Evolutionary conservation across 2,329 filamentous ascomycete species (phyloP).

Genomic region (Penicillium sp.): DNA sequence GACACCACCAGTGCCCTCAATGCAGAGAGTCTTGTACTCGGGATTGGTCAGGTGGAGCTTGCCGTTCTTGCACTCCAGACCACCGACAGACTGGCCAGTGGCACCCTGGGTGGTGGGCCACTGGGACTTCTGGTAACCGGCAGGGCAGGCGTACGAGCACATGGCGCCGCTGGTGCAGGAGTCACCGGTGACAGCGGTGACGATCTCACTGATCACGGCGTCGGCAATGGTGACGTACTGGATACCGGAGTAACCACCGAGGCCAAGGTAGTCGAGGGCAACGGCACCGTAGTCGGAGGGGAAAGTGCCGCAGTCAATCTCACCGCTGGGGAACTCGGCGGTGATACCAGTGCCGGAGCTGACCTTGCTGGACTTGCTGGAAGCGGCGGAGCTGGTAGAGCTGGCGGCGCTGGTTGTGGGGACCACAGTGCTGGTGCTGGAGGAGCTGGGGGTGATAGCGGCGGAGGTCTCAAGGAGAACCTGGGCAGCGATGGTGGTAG

Average conservation of each 20-base stretch:
- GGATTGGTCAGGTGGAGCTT: slow-evolving; percentile 79
- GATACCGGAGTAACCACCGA: slow-evolving; percentile 80
- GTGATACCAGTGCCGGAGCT: slow-evolving; percentile 59
- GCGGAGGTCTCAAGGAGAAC: slow-evolving; percentile 61
- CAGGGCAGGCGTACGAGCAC: slow-evolving; percentile 93
- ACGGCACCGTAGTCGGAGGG: slow-evolving; percentile 82
- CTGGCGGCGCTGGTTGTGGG: slow-evolving; percentile 26
- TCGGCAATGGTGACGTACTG: slow-evolving; percentile 66
- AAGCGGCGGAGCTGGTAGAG: slow-evolving; percentile 36
- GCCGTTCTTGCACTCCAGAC: slow-evolving; percentile 75
- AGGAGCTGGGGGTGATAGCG: slow-evolving; percentile 42
- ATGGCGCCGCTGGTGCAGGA: slow-evolving; percentile 69
- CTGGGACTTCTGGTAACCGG: slow-evolving; percentile 89
- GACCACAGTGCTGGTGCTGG: slow-evolving; percentile 28
- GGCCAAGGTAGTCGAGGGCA: slow-evolving; percentile 68
- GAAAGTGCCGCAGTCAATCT: slow-evolving; percentile 73
- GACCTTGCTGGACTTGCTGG: slow-evolving; percentile 31
- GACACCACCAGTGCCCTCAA: slow-evolving; percentile 72
- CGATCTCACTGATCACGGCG: slow-evolving; percentile 67
- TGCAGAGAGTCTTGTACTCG: slow-evolving; percentile 73
- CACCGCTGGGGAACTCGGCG: slow-evolving; percentile 75
- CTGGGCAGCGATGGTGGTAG: slow-evolving; percentile 44
- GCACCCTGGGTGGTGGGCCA: slow-evolving; percentile 81
- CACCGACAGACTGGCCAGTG: slow-evolving; percentile 85
- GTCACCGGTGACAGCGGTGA: slow-evolving; percentile 66